Percentiles rank a stretch among this genome's conserved stretches.
Conservation (phyloP, 2,329 filamentous ascomycete genomes). For the Pseudocercospora fijiensis region DNA sequence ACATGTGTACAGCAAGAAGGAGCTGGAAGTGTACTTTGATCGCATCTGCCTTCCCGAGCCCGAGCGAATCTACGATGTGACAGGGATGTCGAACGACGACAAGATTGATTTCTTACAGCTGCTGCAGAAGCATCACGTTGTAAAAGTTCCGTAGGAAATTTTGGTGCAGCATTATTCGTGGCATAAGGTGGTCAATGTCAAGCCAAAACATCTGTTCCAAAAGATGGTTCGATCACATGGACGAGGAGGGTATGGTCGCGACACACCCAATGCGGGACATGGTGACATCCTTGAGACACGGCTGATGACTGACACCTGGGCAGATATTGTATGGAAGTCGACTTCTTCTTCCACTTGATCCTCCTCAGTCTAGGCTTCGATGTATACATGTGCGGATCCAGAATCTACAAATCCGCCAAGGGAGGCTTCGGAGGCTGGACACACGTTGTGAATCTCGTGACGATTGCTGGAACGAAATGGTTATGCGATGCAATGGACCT, state of each 20-base stretch:
- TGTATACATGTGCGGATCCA: conserved; percentile 42
- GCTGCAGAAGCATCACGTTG: conserved; percentile 44
- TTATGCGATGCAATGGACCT: conserved; percentile 42
- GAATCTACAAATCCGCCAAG: conserved; percentile 35
- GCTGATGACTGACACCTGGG: neutral
- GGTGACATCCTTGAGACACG: neutral
- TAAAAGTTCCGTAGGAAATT: conserved; percentile 58
- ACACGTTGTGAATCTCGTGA: conserved; percentile 48
- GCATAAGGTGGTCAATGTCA: conserved; percentile 50
- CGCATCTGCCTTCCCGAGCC: conserved; percentile 30
- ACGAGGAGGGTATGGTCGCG: conserved; percentile 46
- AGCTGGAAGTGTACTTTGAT: conserved; percentile 32
- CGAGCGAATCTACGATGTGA: conserved; percentile 24
- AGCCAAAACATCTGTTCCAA: conserved; percentile 51
- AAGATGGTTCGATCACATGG: conserved; percentile 51
- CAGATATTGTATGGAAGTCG: conserved; percentile 61
- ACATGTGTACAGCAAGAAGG: conserved; percentile 19
- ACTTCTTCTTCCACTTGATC: conserved; percentile 53
- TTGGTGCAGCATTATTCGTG: conserved; percentile 55
- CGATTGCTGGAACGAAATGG: conserved; percentile 27
- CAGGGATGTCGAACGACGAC: conserved; percentile 19
- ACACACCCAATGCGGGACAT: too few relatives aligned
- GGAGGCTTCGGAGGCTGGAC: conserved; percentile 35
- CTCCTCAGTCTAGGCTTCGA: conserved; percentile 53
- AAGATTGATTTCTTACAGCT: conserved; percentile 27